Evolutionary conservation across 129 eudicot genomes (phyloP).

Genomic region (Ambrosia artemisiifolia): DNA sequence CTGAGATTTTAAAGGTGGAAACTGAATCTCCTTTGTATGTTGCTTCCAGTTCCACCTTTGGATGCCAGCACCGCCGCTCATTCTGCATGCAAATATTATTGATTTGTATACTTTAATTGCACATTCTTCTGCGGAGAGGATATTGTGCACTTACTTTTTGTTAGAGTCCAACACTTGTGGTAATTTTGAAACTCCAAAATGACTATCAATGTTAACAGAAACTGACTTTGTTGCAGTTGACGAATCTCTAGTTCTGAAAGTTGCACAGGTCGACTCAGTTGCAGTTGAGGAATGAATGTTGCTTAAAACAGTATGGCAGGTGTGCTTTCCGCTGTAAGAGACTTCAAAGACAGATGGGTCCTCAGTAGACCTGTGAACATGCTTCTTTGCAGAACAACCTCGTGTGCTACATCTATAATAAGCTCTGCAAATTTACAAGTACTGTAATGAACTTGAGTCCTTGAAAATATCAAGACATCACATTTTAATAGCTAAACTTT

Average conservation of each 20-base stretch:
- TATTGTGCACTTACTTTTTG: too few species aligned
- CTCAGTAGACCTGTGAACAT: neutral
- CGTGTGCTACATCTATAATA: constrained; percentile 4
- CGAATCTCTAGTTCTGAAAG: neutral
- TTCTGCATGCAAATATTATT: neutral
- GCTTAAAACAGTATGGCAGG: neutral
- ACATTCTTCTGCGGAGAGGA: too few species aligned
- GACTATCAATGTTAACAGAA: neutral
- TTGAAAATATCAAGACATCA: neutral
- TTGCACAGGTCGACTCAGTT: neutral
- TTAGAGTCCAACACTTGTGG: too few species aligned
- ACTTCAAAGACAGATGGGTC: constrained; percentile 10
- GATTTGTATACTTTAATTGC: neutral
- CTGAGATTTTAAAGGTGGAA: neutral
- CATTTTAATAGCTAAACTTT: neutral
- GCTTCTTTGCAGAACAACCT: neutral
- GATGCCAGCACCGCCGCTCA: constrained; percentile 16
- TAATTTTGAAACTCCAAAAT: neutral
- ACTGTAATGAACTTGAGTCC: neutral
- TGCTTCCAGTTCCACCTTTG: constrained; percentile 6
- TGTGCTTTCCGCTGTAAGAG: neutral
- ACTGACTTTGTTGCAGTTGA: neutral
- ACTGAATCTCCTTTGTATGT: neutral
- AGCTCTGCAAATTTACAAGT: neutral
- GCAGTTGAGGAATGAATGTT: neutral